Base-by-base conservation (phyloP, 371 early-diverging fungal species). In the Mucor velutinosus region DNA sequence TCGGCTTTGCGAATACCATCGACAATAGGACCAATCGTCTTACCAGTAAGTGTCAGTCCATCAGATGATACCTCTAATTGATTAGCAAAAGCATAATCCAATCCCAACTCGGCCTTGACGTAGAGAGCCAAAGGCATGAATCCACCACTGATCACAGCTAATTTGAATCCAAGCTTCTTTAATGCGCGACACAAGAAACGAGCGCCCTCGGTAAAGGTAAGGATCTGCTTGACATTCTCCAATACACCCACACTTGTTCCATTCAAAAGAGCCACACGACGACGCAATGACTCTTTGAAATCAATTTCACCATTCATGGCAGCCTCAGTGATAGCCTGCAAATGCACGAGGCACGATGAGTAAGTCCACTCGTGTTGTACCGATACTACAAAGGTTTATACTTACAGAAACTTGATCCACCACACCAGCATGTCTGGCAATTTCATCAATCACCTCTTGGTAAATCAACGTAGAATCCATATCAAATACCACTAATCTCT, bases 361-460 rank as follows among this genome's bases (percentile, higher is more conserved):
- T 45, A 15, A 21, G 21, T 3, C 12, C 14, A 3, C 27, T 30
- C 27, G 3, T 55, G 7, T 7, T 33, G 1, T 33, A 33, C 12
- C 29, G 2, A 32, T 19, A 14, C 1, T 8, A 66, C 35, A 57
- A 23, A 62, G 35, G 12, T 29, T 19, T 21, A 33, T 30, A 79
- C 88, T 75, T 88, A 92, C 96, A 21, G 97, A 90, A 5, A 99
- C 97, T 77, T 96, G 76, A 19, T 93, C 91, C 39, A 95, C 93
- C 23, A 97, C 94, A 56, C 97, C 97, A 10, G 94, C 92, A 69
- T 92, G 79, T 33, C 91, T 80, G 14, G 98, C 99, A 78, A 99
- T 93, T 81, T 98, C 98, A 77, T 99, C 99, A 85, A 99, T 99
- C 21, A 97, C 97, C 72, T 99, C 99, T 76, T 98, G 97, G 74